Evolutionary conservation across 2,329 filamentous ascomycete genomes (phyloP), one percentile per base, ranked within the genome.

Genomic region (Fusarium miscanthi): DNA sequence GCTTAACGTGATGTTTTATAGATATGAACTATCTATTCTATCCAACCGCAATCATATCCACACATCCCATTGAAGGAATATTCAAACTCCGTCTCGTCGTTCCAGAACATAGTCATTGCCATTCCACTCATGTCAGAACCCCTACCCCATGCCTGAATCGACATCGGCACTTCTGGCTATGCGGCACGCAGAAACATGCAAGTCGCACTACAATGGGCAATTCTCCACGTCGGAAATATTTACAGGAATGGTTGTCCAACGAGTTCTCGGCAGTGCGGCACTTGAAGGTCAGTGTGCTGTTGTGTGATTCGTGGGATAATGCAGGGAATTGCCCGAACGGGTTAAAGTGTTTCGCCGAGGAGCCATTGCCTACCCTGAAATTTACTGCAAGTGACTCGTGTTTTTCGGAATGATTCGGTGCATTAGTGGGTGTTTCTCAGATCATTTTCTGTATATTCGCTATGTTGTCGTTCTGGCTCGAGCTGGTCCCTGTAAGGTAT

Each of bases 41-140:
- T 2, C 6, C 8, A 16, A 37, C 8, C 3, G 5, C 48, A 51
- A 51, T 6, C 3, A 0, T 7, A 11, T 2, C 25, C 17, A n/a
- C 1, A 0, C 1, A 7, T 3, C 31, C 16, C 8, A 51, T 35
- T 35, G 31, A 37, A 52, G 48, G 48, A 37, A 52, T 37, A 52
- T 52, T 52, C 48, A 5, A 37, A 52, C 21, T 37, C 31, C 48
- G 23, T 35, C n/a, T 37, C 17, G 12, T 16, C 12, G 48, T 52
- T 13, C n/a, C 17, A 25, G 2, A 21, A 52, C n/a, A 6, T 35
- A 35, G 48, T 35, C 30, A 35, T 51, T 33, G 6, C 9, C 31
- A 23, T 35, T 51, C 46, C 30, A 49, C 11, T 33, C 16, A 33
- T 27, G 5, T 4, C 3, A 16, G 31, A 33, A 33, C 31, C 31